These are phyloP conservation scores for Acacia concinna DNA, from an alignment of 331 rosid species.

Conservation along the genomic window DNA sequence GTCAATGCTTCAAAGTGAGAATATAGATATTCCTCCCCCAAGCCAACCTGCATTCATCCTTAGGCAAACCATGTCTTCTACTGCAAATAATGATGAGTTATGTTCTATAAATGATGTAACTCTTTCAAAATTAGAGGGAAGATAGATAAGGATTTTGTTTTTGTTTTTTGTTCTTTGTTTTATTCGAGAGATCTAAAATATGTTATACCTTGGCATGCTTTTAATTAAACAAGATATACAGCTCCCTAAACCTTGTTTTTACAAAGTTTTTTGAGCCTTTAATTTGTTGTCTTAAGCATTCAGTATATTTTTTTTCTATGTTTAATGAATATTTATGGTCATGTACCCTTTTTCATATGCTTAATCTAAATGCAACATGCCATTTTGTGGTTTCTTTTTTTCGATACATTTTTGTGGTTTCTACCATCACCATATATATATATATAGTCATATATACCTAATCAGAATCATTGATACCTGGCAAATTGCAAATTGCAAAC, in stretches of 20 bases:
- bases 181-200: not conserved
- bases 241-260: not conserved
- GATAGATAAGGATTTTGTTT: not conserved
- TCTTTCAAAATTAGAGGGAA: constrained; percentile 21
- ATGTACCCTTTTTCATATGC: not conserved
- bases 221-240: not conserved
- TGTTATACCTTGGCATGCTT: not conserved
- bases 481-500: too few relatives aligned
- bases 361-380: not conserved
- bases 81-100: not conserved
- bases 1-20: constrained; percentile 44
- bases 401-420: not conserved
- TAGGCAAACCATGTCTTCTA: not conserved
- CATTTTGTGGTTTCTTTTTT: not conserved
- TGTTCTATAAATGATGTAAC: constrained; percentile 19
- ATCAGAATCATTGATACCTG: too few relatives aligned
- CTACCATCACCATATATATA: too few relatives aligned
- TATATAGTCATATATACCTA: too few relatives aligned
- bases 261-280: not conserved
- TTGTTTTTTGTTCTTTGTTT: not conserved
- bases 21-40: constrained; percentile 20
- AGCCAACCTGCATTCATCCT: constrained; percentile 29
- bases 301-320: not conserved
- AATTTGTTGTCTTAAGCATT: not conserved
- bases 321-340: not conserved